A percentile compares a stretch with the other conserved stretches of the same genome.
phyloP scores from a whole-genome alignment of 768 basidiomycete genomes.

The Tylopilus intermedius region DNA sequence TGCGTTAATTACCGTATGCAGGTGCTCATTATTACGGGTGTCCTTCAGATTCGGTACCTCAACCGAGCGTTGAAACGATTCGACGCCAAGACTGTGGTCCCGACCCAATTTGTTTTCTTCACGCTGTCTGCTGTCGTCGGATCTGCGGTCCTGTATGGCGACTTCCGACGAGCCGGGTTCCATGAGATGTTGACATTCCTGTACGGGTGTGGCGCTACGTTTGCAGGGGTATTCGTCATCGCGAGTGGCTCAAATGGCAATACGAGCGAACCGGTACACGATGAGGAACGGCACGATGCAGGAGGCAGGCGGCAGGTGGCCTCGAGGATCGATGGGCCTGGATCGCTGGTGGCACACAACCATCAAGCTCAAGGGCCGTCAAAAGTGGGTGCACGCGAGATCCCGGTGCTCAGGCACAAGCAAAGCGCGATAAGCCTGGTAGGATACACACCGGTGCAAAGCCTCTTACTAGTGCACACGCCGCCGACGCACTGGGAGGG shows the following conservation, averaged over 20 bases:
- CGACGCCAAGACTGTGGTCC: conserved; percentile 92
- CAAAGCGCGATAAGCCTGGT: conserved; percentile 58
- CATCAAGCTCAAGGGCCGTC: conserved; percentile 34
- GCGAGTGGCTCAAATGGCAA: conserved; percentile 52
- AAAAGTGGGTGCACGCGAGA: conserved; percentile 36
- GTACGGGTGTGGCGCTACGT: conserved; percentile 86
- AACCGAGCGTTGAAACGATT: conserved; percentile 89
- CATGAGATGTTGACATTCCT: conserved; percentile 80
- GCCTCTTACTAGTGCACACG: conserved; percentile 60
- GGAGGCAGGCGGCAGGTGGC: conserved; percentile 25
- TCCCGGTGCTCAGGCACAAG: conserved; percentile 46
- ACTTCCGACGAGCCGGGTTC: conserved; percentile 80
- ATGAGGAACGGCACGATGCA: conserved; percentile 31
- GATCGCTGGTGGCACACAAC: conserved; percentile 23
- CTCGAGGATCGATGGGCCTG: conserved; percentile 25
- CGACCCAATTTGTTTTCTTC: conserved; percentile 92
- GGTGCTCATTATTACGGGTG: conserved; percentile 68
- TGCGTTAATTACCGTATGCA: conserved; percentile 25
- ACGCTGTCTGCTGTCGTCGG: conserved; percentile 90
- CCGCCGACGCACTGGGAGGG: conserved; percentile 47
- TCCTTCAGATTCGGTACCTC: conserved; percentile 81
- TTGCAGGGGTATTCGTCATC: conserved; percentile 84
- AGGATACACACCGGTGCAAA: conserved; percentile 74
- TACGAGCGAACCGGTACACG: conserved; percentile 26
- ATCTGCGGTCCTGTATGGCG: conserved; percentile 89